phyloP scores from a whole-genome alignment of 192 early-diverging fungal genomes.

The Entophlyctis luteolus region DNA sequence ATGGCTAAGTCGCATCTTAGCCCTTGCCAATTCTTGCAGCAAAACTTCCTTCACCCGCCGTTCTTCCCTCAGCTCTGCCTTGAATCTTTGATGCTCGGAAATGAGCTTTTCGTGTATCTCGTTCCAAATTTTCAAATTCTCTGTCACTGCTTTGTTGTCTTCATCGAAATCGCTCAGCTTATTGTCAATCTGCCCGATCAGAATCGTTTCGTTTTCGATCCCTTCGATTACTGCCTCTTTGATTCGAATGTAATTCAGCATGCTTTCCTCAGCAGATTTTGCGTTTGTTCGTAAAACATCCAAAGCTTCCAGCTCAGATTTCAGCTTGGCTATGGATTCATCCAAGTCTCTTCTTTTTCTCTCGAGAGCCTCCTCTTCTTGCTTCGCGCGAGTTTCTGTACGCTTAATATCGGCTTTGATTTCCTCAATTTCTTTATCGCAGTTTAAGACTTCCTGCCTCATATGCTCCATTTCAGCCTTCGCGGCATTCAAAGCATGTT shows the following conservation, averaged over 20 bases:
- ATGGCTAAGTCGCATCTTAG: background rate
- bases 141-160: slow-evolving; percentile 12
- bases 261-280: slow-evolving; percentile 12
- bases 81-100: slow-evolving; percentile 7
- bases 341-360: slow-evolving; percentile 20
- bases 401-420: slow-evolving; percentile 5
- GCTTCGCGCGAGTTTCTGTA: background rate
- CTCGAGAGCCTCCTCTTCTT: slow-evolving; percentile 19
- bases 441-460: background rate
- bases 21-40: slow-evolving; percentile 17
- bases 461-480: slow-evolving; percentile 11
- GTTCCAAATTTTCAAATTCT: slow-evolving; percentile 15
- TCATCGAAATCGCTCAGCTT: slow-evolving; percentile 12
- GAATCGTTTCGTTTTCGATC: slow-evolving; percentile 2
- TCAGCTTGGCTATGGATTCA: slow-evolving; percentile 10
- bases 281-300: slow-evolving; percentile 16
- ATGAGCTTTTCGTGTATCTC: slow-evolving; percentile 21
- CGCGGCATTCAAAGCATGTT: background rate
- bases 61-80: slow-evolving; percentile 26
- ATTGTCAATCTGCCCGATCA: background rate
- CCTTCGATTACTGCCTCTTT: slow-evolving; percentile 27
- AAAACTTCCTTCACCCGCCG: slow-evolving; percentile 22
- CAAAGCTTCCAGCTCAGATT: slow-evolving; percentile 4
- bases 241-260: slow-evolving; percentile 19
- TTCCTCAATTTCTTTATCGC: slow-evolving; percentile 8